Evolutionary conservation across 1,284 basidiomycete species (phyloP).

Genomic region (Acaromyces ingoldii): DNA sequence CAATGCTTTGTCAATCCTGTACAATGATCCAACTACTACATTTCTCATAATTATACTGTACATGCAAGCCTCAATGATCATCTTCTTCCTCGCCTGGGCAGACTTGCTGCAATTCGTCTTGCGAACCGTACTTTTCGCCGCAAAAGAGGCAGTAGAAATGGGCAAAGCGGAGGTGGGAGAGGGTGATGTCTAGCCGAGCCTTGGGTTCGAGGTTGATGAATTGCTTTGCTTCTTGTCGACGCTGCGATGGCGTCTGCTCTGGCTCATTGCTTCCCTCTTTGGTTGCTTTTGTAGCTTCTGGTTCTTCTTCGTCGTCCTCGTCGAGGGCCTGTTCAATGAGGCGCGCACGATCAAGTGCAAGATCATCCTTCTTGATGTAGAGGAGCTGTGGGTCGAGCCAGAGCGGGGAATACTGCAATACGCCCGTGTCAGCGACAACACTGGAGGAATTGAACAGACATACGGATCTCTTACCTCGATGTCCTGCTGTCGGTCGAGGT

Average conservation of each 20-base stretch:
- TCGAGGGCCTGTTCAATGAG: constrained; percentile 8
- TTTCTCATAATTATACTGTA: background rate
- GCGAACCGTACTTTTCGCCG: constrained; percentile 8
- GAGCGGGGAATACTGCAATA: constrained; percentile 8
- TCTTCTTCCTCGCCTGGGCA: constrained; percentile 19
- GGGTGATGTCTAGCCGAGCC: constrained; percentile 9
- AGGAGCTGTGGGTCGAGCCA: constrained; percentile 12
- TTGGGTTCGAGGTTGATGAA: no score
- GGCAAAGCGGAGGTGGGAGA: constrained; percentile 8
- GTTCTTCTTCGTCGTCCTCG: background rate
- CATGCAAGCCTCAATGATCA: constrained; percentile 9
- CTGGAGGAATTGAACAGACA: background rate
- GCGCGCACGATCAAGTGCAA: background rate
- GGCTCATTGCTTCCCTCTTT: constrained; percentile 5
- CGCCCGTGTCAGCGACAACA: background rate
- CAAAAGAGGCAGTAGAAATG: constrained; percentile 21
- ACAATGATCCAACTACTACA: background rate
- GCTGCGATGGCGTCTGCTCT: no score
- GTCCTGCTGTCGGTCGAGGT: constrained; percentile 10
- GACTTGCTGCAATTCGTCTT: constrained; percentile 5
- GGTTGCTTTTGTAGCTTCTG: background rate
- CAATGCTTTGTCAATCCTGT: background rate
- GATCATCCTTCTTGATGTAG: background rate
- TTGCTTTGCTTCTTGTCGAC: no score
- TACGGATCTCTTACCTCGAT: constrained; percentile 8